Conservation (phyloP, 2,329 filamentous ascomycete species). For the Aspergillus intermedius region DNA sequence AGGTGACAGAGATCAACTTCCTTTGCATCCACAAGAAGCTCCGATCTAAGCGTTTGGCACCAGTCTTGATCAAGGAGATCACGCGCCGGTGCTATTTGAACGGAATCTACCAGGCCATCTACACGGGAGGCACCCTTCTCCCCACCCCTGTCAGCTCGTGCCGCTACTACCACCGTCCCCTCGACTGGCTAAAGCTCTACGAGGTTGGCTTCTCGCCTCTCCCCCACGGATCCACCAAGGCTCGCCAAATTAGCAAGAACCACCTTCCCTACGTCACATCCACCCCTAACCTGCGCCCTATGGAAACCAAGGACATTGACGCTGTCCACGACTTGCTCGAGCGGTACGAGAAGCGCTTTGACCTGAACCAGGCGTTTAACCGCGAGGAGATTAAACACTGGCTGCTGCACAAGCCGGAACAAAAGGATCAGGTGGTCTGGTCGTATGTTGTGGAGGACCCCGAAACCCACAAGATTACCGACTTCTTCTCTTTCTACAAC, state of each 20-base stretch:
- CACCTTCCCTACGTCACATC: slow-evolving; percentile 67
- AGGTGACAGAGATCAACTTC: slow-evolving; percentile 93
- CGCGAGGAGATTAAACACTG: slow-evolving; percentile 81
- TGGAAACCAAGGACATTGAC: slow-evolving; percentile 72
- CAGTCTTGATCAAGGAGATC: slow-evolving; percentile 95
- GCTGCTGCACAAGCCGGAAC: slow-evolving; percentile 64
- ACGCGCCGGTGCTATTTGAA: slow-evolving; percentile 83
- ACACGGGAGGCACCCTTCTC: slow-evolving; percentile 85
- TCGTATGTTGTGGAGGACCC: slow-evolving; percentile 79
- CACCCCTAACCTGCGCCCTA: slow-evolving; percentile 68
- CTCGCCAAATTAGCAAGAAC: slow-evolving; percentile 80
- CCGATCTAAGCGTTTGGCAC: slow-evolving; percentile 82
- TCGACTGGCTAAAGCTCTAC: slow-evolving; percentile 95
- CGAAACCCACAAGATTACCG: slow-evolving; percentile 72
- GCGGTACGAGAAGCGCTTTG: slow-evolving; percentile 71
- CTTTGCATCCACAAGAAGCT: slow-evolving; percentile 98
- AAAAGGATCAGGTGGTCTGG: slow-evolving; percentile 80
- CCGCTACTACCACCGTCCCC: slow-evolving; percentile 86
- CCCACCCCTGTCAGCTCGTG: slow-evolving; percentile 89
- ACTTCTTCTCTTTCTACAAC: slow-evolving; percentile 96
- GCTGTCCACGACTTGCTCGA: slow-evolving; percentile 67
- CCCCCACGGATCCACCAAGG: slow-evolving; percentile 73
- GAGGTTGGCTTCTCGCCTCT: slow-evolving; percentile 91
- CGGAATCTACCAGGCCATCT: slow-evolving; percentile 89
- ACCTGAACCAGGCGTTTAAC: slow-evolving; percentile 76